These are phyloP conservation scores for Citrus sp. DNA, from an alignment of 345 rosid species.

Conservation along the genomic window DNA sequence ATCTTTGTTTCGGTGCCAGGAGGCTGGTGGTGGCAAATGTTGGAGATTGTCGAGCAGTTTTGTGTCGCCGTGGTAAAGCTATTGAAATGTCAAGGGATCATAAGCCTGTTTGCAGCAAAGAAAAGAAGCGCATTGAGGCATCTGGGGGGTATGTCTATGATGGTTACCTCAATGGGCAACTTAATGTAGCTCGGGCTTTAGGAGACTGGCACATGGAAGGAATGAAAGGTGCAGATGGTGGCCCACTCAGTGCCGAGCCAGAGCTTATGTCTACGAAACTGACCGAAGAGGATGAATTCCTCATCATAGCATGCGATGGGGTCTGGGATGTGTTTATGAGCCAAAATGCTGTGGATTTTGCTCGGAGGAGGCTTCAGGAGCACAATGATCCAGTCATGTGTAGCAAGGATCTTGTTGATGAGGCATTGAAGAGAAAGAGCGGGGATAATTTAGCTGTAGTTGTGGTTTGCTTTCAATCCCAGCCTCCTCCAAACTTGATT, in stretches of 20 bases:
- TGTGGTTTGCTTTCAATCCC: conserved; percentile 70
- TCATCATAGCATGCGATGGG: conserved; percentile 81
- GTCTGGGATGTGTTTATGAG: conserved; percentile 92
- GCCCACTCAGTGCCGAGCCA: conserved; percentile 85
- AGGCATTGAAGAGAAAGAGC: conserved; percentile 87
- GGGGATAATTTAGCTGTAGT: conserved; percentile 74
- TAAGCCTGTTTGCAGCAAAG: conserved; percentile 63
- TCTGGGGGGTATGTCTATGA: conserved; percentile 65
- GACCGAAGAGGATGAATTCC: conserved; percentile 75
- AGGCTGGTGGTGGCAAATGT: conserved; percentile 82
- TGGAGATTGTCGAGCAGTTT: conserved; percentile 87
- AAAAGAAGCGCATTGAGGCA: conserved; percentile 68
- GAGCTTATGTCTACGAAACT: conserved; percentile 59
- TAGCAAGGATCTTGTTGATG: conserved; percentile 69
- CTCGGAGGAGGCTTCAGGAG: conserved; percentile 75
- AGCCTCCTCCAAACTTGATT: conserved; percentile 65
- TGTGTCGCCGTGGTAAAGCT: conserved; percentile 74
- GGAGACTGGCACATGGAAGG: conserved; percentile 96
- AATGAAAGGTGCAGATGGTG: conserved; percentile 60
- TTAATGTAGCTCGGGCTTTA: conserved; percentile 84
- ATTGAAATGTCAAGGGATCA: conserved; percentile 90
- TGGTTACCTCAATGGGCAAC: conserved; percentile 77
- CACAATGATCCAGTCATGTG: conserved; percentile 78
- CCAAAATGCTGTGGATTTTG: conserved; percentile 89
- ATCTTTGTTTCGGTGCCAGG: conserved; percentile 36